Percentiles rank a stretch among this genome's conserved stretches.
These are phyloP conservation scores for Piper longum DNA, from an alignment of 164 flowering plant genomes.

Conservation along the genomic window DNA sequence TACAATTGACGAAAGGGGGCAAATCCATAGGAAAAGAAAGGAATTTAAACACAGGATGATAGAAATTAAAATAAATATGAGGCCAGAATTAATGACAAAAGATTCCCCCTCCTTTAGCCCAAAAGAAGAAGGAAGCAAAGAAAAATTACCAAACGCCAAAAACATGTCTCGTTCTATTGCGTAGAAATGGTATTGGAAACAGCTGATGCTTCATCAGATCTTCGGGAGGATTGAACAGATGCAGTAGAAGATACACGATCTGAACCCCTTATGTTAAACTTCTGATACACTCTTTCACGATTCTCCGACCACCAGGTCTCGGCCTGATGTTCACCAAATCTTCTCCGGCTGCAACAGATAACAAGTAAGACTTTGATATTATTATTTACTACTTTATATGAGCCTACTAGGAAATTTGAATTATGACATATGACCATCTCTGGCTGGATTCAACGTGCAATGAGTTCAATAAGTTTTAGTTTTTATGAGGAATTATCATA, in stretches of 20 bases:
- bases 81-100: not conserved
- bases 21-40: not conserved
- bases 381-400: not conserved
- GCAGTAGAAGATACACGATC: slow-evolving; percentile 32
- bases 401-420: not conserved
- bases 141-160: not conserved
- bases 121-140: not conserved
- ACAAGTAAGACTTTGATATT: slow-evolving; percentile 2
- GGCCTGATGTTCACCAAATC: slow-evolving; percentile 67
- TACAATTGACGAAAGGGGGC: slow-evolving; percentile 2
- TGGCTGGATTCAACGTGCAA: too few relatives aligned
- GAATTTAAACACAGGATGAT: not conserved
- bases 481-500: too few relatives aligned
- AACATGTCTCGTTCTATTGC: not conserved
- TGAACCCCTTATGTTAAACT: slow-evolving; percentile 45
- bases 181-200: not conserved
- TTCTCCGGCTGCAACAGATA: slow-evolving; percentile 46
- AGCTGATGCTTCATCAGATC: slow-evolving; percentile 11
- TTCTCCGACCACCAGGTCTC: slow-evolving; percentile 76
- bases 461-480: too few relatives aligned
- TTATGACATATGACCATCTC: too few relatives aligned
- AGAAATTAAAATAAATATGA: not conserved
- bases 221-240: slow-evolving; percentile 12
- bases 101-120: not conserved
- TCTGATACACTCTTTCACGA: slow-evolving; percentile 58